Base-by-base conservation (phyloP, 2,329 filamentous ascomycete genomes). In the Hypomyces perniciosus region DNA sequence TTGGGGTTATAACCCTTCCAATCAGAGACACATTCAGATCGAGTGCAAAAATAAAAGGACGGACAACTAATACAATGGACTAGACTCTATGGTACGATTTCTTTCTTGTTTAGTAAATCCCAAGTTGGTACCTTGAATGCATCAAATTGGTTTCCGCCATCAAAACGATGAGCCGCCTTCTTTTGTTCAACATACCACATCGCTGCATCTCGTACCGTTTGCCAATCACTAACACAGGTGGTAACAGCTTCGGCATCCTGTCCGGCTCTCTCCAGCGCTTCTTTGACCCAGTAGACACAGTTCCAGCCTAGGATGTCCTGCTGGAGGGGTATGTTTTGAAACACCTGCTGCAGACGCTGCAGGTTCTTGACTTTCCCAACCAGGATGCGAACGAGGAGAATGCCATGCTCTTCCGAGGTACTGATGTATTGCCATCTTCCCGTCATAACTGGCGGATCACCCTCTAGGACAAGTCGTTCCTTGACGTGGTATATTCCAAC, bases 211-310 rank as follows among this genome's bases (percentile, higher is more conserved):
- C 67, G 63, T 4, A 73, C 62, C 7, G 30, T 55, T 6, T 57
- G 50, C 72, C 69, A 75, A 26, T 66, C 58, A 6, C 56, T 37
- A 1, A 61, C 54, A 26, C 56, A 61, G 3, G 61, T 69, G 5
- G 65, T 66, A n/a, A 73, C 48, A 6, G 58, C 61, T 31, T 62
- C 65, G 1, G 48, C 48, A 54, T 71, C 66, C 7, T 50, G 47
- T 45, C 59, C 13, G 7, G 68, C 47, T 4, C 12, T 51, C 48
- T 65, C 54, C 31, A 74, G 54, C 4, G 70, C 71, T 55, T 75
- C 70, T 51, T 66, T 62, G 4, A 73, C 66, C 72, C 70, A 75
- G 0, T 28, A 53, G 1, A 74, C 67, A 57, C 71, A 75, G 51
- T 73, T 74, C 68, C 70, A 75, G n/a, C 61, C 63, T 9, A 55